Percentiles rank a stretch among this genome's conserved stretches.
phyloP scores from a whole-genome alignment of 257 asterid genomes.

The Marsdenia floribunda region DNA sequence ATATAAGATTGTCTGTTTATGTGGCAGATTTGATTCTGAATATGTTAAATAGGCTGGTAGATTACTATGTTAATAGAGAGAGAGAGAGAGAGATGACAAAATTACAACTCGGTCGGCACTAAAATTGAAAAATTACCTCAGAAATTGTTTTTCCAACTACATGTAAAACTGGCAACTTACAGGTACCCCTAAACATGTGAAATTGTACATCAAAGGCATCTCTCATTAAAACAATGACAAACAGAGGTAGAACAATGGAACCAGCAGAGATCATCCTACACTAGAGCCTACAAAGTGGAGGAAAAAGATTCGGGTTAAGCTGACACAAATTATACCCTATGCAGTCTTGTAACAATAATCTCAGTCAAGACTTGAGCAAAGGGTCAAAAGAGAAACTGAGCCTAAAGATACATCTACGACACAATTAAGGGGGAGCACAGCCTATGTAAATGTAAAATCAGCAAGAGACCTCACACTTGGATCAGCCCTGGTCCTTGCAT shows the following conservation, averaged over 20 bases:
- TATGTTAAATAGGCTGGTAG: too few species aligned
- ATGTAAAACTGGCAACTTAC: constrained; percentile 21
- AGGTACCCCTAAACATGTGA: constrained; percentile 7
- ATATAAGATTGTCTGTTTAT: background rate
- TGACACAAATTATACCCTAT: constrained; percentile 26
- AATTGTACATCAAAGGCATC: constrained; percentile 29
- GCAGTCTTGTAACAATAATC: constrained; percentile 21
- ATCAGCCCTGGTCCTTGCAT: constrained; percentile 47
- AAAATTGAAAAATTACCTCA: background rate
- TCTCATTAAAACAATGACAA: constrained; percentile 11
- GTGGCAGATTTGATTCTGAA: background rate
- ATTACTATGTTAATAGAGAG: too few species aligned
- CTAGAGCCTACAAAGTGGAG: constrained; percentile 31
- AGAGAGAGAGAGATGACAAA: background rate
- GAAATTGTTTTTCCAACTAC: constrained; percentile 13
- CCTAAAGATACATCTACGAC: constrained; percentile 35
- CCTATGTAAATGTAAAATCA: constrained; percentile 22
- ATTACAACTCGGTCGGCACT: constrained; percentile 3
- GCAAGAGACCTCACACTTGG: constrained; percentile 42
- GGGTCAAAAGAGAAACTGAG: constrained; percentile 34
- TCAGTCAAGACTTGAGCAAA: constrained; percentile 21
- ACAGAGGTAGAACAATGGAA: constrained; percentile 19
- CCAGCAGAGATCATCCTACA: constrained; percentile 25
- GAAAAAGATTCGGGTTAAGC: constrained; percentile 18
- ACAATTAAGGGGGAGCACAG: constrained; percentile 16